These are phyloP conservation scores for Candida dendrica DNA, from an alignment of 805 yeast genomes.

Conservation along the genomic window DNA sequence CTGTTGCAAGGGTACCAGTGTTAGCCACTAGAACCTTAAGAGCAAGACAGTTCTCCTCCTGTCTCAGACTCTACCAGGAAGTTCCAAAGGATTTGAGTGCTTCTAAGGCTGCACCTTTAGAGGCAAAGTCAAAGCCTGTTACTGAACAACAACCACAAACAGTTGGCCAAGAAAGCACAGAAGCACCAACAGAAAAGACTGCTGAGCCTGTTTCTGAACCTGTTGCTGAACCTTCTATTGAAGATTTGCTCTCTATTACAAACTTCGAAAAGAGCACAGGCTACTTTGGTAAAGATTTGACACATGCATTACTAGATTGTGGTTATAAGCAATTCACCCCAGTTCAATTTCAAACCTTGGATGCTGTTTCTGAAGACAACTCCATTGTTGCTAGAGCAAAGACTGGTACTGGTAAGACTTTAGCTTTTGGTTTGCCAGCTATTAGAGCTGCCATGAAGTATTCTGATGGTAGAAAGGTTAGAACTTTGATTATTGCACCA, in stretches of 20 bases:
- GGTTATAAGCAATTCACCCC: slow-evolving; percentile 53
- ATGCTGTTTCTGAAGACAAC: slow-evolving; percentile 45
- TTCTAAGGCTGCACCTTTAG: slow-evolving; percentile 4
- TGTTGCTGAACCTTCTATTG: neutral
- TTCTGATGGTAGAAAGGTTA: slow-evolving; percentile 31
- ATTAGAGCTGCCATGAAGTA: slow-evolving; percentile 15
- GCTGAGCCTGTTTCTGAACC: neutral
- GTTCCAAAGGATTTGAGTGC: no score
- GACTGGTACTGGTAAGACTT: slow-evolving; percentile 93
- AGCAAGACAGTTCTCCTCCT: neutral
- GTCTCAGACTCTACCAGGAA: no score
- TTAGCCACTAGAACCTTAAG: neutral
- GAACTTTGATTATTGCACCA: slow-evolving; percentile 73
- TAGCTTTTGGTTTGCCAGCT: slow-evolving; percentile 78
- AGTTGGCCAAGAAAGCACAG: no score
- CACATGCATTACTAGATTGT: slow-evolving; percentile 30
- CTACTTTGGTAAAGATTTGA: slow-evolving; percentile 21
- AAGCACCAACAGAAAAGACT: slow-evolving; percentile 12
- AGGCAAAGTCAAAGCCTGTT: slow-evolving; percentile 7
- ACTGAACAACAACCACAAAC: no score
- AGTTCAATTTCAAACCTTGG: slow-evolving; percentile 59
- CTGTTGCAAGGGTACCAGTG: neutral
- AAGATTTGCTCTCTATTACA: neutral
- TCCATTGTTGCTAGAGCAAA: slow-evolving; percentile 85
- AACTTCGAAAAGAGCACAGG: slow-evolving; percentile 20